Evolutionary conservation across 257 asterid species (phyloP).

Genomic region (Thymus mandschuricus): DNA sequence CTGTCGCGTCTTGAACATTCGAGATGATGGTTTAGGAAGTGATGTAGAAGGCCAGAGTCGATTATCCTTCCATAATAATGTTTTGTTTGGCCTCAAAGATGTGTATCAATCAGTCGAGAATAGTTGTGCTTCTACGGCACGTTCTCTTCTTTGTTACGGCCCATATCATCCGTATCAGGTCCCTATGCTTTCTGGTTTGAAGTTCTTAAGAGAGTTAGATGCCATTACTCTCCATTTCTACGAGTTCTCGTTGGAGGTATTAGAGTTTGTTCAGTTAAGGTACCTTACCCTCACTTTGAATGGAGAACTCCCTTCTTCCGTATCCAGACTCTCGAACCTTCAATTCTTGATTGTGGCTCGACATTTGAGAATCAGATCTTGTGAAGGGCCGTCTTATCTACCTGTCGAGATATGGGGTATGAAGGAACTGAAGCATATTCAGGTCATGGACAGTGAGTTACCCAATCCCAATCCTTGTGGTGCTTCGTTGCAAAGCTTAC

Average conservation of each 20-base stretch:
- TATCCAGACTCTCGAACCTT: slow-evolving; percentile 24
- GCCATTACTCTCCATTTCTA: slow-evolving; percentile 7
- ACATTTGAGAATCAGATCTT: not conserved
- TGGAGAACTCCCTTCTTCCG: not conserved
- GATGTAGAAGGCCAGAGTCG: no score
- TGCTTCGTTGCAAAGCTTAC: not conserved
- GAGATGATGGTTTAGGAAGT: no score
- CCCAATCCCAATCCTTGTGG: slow-evolving; percentile 14
- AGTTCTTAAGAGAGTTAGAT: not conserved
- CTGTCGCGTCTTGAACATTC: no score
- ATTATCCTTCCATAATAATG: no score
- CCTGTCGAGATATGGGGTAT: slow-evolving; percentile 27
- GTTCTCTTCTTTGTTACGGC: not conserved
- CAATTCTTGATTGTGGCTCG: slow-evolving; percentile 13
- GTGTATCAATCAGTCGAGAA: slow-evolving; percentile 3
- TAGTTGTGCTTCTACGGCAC: not conserved
- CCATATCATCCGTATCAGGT: not conserved
- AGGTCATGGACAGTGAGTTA: not conserved
- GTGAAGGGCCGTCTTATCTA: not conserved
- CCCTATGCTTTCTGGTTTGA: not conserved
- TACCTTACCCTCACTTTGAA: slow-evolving; percentile 24
- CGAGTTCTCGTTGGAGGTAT: slow-evolving; percentile 3
- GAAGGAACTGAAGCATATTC: slow-evolving; percentile 29
- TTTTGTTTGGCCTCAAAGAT: slow-evolving; percentile 1
- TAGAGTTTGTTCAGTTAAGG: not conserved